Evolutionary conservation across 306 rosid species (phyloP), one percentile per base, ranked within the genome.

Genomic region (Prinsepia uniflora): DNA sequence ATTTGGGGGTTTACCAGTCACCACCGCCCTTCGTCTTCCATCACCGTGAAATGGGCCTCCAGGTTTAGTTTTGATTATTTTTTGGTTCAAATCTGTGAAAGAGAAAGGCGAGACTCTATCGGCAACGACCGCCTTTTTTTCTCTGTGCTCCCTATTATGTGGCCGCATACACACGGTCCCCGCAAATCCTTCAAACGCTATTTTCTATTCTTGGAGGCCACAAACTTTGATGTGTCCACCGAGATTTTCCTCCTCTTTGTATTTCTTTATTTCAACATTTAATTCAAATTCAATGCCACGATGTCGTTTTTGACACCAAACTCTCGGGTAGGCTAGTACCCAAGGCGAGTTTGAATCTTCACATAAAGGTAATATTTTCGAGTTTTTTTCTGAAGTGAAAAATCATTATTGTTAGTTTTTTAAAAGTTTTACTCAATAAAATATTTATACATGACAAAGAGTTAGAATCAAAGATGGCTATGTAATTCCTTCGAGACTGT

Each of bases 51-150:
- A 39, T 8, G 48, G 52, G 39, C 74, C 14, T 57, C 79, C 84
- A 78, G 70, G 81, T 15, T 57, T 52, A 10, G 40, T 40, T n/a
- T 20, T n/a, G 36, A n/a, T 10, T 52, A 8, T n/a, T 41, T 0
- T n/a, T 70, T 57, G 0, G 20, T 12, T 5, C 8, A 6, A 18
- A 36, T 36, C 10, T 66, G 18, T 5, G 20, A 0, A 30, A 30
- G 36, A 30, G 36, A 30, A 30, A 30, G 2, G 36, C 8, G 15
- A 46, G 15, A 11, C 4, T 24, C 3, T 14, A 12, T 56, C 60
- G 81, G 81, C 72, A 71, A 84, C 55, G 66, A 79, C 84, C 92
- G 88, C 84, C 83, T 73, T 70, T 80, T 42, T 71, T 70, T 59
- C 18, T 54, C 50, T 50, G 10, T 30, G 57, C 57, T 56, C 17